phyloP scores from a whole-genome alignment of 768 basidiomycete genomes.

The Tylopilus rubrobrunneus region DNA sequence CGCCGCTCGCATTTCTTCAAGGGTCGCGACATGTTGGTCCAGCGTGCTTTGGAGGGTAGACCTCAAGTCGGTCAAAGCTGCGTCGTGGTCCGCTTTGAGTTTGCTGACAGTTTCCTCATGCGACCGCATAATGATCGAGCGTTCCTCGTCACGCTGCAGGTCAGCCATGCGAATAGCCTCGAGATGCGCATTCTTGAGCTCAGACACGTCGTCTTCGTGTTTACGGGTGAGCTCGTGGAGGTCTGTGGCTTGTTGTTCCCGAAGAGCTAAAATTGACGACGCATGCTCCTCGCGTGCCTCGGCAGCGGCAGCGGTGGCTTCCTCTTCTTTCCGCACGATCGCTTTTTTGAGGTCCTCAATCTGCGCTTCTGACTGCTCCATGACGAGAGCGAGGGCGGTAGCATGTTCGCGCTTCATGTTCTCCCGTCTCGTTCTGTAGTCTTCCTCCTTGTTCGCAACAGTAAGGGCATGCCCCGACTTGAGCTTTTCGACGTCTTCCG shows the following conservation, averaged over 20 bases:
- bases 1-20: conserved; percentile 36
- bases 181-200: conserved; percentile 47
- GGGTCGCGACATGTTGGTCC: conserved; percentile 30
- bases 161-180: conserved; percentile 31
- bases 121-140: conserved; percentile 31
- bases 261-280: conserved; percentile 40
- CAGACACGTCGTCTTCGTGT: conserved; percentile 53
- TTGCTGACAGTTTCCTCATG: conserved; percentile 41
- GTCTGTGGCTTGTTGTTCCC: conserved; percentile 52
- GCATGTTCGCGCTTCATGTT: conserved; percentile 35
- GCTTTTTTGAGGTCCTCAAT: conserved; percentile 60
- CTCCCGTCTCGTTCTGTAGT: conserved; percentile 41
- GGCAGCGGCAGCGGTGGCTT: conserved; percentile 36
- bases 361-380: conserved; percentile 39
- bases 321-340: conserved; percentile 46
- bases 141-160: conserved; percentile 35
- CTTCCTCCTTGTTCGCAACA: conserved; percentile 55
- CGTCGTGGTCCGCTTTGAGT: conserved; percentile 47
- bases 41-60: conserved; percentile 37
- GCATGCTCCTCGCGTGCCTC: conserved; percentile 47
- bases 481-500: conserved; percentile 61
- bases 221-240: conserved; percentile 52
- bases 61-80: conserved; percentile 40
- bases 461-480: conserved; percentile 59
- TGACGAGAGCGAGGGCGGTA: conserved; percentile 27